phyloP scores from a whole-genome alignment of 805 yeast species.

The Kluyveromyces dobzhanskii region DNA sequence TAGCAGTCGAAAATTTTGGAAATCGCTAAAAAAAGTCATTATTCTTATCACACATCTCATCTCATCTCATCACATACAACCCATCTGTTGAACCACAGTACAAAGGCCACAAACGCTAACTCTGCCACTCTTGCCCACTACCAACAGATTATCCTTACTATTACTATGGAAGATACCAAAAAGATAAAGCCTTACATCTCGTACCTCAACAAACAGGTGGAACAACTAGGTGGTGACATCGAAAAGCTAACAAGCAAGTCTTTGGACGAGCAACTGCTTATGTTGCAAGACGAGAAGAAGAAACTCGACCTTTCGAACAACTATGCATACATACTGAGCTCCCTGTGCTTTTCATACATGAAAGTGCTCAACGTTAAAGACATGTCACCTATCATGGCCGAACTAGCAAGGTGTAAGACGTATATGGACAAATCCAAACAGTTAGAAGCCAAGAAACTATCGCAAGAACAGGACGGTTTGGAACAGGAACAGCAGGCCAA shows the following conservation, averaged over 20 bases:
- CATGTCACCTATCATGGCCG: conserved; percentile 48
- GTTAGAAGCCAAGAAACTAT: conserved; percentile 15
- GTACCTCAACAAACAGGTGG: conserved; percentile 18
- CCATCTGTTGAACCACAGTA: too few species aligned
- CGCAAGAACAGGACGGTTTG: conserved; percentile 25
- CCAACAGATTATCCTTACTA: too few species aligned
- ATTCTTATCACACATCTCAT: neutral
- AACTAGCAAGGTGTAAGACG: conserved; percentile 55
- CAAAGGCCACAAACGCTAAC: too few species aligned
- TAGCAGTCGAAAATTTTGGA: too few species aligned
- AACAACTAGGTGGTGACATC: conserved; percentile 13
- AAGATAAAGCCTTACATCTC: conserved; percentile 23
- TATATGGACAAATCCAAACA: conserved; percentile 50
- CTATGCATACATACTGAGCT: conserved; percentile 23
- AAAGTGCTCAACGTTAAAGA: conserved; percentile 21
- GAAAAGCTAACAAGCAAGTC: conserved; percentile 17
- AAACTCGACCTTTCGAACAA: conserved; percentile 20
- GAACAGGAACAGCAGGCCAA: conserved; percentile 34
- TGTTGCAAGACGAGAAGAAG: conserved; percentile 14
- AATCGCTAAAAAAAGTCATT: too few species aligned
- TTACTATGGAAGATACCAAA: conserved; percentile 19
- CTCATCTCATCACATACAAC: neutral
- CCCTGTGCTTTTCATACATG: conserved; percentile 24
- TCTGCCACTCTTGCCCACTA: too few species aligned
- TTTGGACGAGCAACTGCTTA: conserved; percentile 23